Evolutionary conservation across 192 early-diverging fungal species (phyloP), one percentile per base, ranked within the genome.

Genomic region (Paraglomus brasilianum): DNA sequence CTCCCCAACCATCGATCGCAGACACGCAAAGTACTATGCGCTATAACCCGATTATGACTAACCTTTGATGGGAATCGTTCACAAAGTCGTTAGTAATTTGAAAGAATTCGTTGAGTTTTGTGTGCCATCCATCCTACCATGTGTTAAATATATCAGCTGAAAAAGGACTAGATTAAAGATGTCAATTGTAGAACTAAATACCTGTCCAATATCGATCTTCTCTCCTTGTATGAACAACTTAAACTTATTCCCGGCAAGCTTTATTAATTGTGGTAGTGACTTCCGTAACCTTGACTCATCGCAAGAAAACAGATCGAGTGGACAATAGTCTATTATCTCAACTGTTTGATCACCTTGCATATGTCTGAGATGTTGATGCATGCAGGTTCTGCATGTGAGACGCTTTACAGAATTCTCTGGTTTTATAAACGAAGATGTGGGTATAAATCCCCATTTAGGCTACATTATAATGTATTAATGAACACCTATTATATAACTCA

Each of bases 381-480:
- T 89, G 74, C 91, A 93, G 71, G 85, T 89, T 5, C 88, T 86
- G 57, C 91, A 93, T 10, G 85, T 83, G 13, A 77, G 75, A 14
- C 59, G 72, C 68, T 89, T 91, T 39, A 84, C 78, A 14, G 55
- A 70, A 22, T 77, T 61, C 14, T 63, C 66, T 1, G 65, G 46
- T 0, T 74, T 61, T 13, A 89, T 77, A 19, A 63, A 70, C 30
- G 59, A 14, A 2, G 86, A 82, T 9, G 42, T 66, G 9, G 87
- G 82, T 13, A 91, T 69, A 57, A 88, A 89, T 15, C 86, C 88
- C 88, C 89, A 91, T 61, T 91, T 91, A 58, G 89, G 89, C 83
- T 85, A 58, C 13, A 36, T 66, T 40, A 39, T 10, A 42, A 44
- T 5, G 9, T 19, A 56, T 30, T 36, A 21, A 72, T 17, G 17